Percentiles rank a stretch among this genome's conserved stretches.
These are phyloP conservation scores for Microcera coccophila DNA, from an alignment of 2,329 filamentous ascomycete species.

Conservation along the genomic window DNA sequence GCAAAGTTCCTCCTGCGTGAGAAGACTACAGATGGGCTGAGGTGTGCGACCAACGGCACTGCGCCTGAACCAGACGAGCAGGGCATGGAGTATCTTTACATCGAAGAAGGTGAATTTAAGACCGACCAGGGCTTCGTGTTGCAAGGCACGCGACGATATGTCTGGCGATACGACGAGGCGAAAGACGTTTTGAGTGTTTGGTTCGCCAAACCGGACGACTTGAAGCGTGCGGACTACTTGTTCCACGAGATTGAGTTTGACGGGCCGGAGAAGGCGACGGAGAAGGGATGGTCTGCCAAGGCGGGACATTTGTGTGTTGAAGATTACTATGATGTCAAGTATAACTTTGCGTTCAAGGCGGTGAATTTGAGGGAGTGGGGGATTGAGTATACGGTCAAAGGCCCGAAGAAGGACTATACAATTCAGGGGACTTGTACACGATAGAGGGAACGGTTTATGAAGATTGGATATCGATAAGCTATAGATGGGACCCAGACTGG, in stretches of 20 bases:
- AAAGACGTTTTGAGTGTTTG: slow-evolving; percentile 64
- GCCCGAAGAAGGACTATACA: slow-evolving; percentile 70
- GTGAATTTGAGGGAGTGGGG: slow-evolving; percentile 56
- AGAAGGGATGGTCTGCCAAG: slow-evolving; percentile 57
- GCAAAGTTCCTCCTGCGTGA: slow-evolving; percentile 61
- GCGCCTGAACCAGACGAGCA: slow-evolving; percentile 26
- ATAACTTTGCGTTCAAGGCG: slow-evolving; percentile 61
- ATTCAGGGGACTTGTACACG: slow-evolving; percentile 53
- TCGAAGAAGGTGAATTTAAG: slow-evolving; percentile 63
- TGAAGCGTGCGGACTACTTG: slow-evolving; percentile 62
- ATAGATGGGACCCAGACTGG: too few species aligned
- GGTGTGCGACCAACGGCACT: slow-evolving; percentile 25
- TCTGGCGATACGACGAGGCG: slow-evolving; percentile 65
- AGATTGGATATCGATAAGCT: neutral
- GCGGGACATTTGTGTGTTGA: slow-evolving; percentile 67
- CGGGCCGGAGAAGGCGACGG: slow-evolving; percentile 29
- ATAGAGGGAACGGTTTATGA: slow-evolving; percentile 17
- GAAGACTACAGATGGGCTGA: slow-evolving; percentile 52
- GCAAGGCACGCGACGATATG: slow-evolving; percentile 61
- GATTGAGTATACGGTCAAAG: slow-evolving; percentile 62
- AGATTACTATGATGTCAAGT: slow-evolving; percentile 67
- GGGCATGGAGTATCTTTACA: slow-evolving; percentile 62
- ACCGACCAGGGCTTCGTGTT: slow-evolving; percentile 55
- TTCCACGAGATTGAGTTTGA: slow-evolving; percentile 71
- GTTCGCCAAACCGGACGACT: slow-evolving; percentile 66